Evolutionary conservation across 306 rosid genomes (phyloP).

Genomic region (Amphicarpaea edgeworthii): DNA sequence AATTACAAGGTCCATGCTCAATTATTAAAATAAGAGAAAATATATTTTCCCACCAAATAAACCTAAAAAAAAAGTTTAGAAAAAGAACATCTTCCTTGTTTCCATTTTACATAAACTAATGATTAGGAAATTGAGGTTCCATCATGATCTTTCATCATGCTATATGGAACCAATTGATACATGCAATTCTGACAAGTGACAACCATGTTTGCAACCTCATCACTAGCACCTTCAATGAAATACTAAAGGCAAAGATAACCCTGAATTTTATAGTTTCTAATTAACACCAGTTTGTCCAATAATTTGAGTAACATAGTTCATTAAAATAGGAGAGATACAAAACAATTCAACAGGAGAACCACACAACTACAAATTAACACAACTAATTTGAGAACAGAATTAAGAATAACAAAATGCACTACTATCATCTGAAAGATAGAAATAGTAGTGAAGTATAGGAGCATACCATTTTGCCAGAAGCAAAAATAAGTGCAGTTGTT

Average conservation of each 20-base stretch:
- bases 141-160: background rate
- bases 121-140: background rate
- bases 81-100: background rate
- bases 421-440: background rate
- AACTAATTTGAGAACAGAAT: background rate
- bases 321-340: background rate
- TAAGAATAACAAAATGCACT: background rate
- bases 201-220: constrained; percentile 9
- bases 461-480: constrained; percentile 96
- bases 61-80: background rate
- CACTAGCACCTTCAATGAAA: background rate
- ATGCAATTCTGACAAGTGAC: background rate
- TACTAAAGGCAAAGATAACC: background rate
- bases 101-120: background rate
- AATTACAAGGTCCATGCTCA: constrained; percentile 11
- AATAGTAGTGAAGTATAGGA: background rate
- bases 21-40: background rate
- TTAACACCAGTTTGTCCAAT: background rate
- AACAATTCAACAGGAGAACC: constrained; percentile 1
- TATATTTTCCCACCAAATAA: background rate
- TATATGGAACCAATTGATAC: background rate
- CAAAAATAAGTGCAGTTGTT: constrained; percentile 94
- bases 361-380: background rate
- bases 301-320: background rate
- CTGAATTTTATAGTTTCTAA: background rate